phyloP scores from a whole-genome alignment of 257 asterid genomes.

The Solanum chiquidenum region DNA sequence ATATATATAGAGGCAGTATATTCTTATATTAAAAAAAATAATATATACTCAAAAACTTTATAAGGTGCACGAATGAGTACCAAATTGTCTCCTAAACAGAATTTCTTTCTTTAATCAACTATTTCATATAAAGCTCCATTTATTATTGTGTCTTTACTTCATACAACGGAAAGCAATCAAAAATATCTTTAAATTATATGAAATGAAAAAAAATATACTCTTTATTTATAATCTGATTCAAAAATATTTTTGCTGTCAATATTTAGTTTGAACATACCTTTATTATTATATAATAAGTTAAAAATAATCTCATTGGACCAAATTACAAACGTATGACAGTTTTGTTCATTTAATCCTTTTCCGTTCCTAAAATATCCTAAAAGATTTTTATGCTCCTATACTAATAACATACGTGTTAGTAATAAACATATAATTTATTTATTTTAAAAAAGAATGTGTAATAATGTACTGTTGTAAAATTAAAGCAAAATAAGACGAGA shows the following conservation, averaged over 20 bases:
- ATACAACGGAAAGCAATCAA: not conserved
- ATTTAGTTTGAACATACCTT: rapidly evolving
- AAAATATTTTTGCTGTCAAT: no score
- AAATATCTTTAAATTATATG: no score
- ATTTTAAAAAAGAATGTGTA: not conserved
- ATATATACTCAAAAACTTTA: not conserved
- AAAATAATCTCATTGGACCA: no score
- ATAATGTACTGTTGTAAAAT: not conserved
- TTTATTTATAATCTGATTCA: no score
- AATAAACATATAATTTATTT: no score
- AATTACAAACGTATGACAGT: no score
- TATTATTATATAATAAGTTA: no score
- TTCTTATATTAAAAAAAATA: not conserved
- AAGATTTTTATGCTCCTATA: not conserved
- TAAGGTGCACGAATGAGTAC: not conserved
- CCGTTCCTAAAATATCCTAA: not conserved
- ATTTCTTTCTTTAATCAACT: not conserved
- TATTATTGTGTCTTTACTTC: not conserved
- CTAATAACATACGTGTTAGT: not conserved
- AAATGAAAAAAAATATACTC: no score
- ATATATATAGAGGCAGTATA: not conserved
- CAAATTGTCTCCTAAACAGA: not conserved
- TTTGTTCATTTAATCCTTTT: no score
- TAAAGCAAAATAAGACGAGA: no score
- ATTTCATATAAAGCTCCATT: not conserved